phyloP scores from a whole-genome alignment of 331 rosid species.

The Stylosanthes scabra region DNA sequence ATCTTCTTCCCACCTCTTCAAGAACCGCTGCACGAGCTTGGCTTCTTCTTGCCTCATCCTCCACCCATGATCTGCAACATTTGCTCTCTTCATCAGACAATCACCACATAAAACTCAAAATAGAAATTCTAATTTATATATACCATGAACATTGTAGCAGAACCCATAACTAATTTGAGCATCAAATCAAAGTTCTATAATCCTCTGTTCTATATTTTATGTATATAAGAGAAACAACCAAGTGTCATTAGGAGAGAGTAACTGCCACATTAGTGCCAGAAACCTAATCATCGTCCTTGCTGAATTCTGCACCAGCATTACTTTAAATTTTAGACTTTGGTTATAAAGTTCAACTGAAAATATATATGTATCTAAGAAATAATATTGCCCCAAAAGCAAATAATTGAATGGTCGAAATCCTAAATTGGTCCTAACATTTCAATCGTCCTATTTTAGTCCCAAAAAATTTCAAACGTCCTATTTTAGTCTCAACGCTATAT shows the following conservation, averaged over 20 bases:
- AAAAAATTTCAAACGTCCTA: too few relatives aligned
- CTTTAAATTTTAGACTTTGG: neutral
- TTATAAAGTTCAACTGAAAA: neutral
- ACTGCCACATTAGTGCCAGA: neutral
- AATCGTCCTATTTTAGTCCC: too few relatives aligned
- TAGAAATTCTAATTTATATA: constrained; percentile 18
- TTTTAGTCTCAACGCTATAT: too few relatives aligned
- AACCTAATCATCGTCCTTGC: constrained; percentile 1
- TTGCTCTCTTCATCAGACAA: constrained; percentile 32
- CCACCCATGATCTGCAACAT: constrained; percentile 94
- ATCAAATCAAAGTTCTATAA: neutral
- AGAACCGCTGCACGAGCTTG: constrained; percentile 91
- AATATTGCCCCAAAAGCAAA: constrained; percentile 7
- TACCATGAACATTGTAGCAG: neutral
- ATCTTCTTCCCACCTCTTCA: constrained; percentile 88
- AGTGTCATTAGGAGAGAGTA: neutral
- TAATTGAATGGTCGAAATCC: neutral
- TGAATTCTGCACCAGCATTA: neutral
- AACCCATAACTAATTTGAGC: neutral
- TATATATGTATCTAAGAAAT: neutral
- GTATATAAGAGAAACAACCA: constrained; percentile 7
- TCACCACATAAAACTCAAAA: constrained; percentile 20
- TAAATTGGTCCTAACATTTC: too few relatives aligned
- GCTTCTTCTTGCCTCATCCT: constrained; percentile 90
- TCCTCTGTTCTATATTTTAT: neutral